Evolutionary conservation across 2,329 filamentous ascomycete genomes (phyloP).

Genomic region (Canariomyces notabilis): DNA sequence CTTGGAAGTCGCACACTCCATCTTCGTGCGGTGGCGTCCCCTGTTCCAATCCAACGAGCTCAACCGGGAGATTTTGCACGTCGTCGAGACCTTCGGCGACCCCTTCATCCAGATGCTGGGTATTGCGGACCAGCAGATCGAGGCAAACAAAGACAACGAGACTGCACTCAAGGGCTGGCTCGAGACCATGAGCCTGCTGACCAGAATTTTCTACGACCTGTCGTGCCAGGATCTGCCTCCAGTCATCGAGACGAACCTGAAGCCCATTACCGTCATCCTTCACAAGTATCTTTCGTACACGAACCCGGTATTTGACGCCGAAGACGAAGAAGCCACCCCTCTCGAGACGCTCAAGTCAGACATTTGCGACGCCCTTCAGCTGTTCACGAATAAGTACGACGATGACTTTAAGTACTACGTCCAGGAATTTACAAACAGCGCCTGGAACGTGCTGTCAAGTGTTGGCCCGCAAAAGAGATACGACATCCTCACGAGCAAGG

Average conservation of each 20-base stretch:
- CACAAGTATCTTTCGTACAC: constrained; percentile 92
- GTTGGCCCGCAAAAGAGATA: constrained; percentile 87
- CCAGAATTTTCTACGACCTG: constrained; percentile 92
- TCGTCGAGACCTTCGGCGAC: constrained; percentile 75
- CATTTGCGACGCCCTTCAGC: constrained; percentile 83
- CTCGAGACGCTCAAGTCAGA: constrained; percentile 86
- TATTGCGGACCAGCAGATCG: constrained; percentile 66
- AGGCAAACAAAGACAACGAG: constrained; percentile 70
- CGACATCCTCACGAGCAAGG: constrained; percentile 89
- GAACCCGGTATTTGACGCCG: constrained; percentile 74
- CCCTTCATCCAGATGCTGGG: constrained; percentile 78
- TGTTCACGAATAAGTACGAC: constrained; percentile 93
- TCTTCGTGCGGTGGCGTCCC: constrained; percentile 93
- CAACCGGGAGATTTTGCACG: constrained; percentile 94
- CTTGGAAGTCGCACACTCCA: constrained; percentile 94
- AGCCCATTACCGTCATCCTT: constrained; percentile 69
- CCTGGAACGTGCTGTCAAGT: constrained; percentile 85
- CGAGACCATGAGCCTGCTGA: constrained; percentile 76
- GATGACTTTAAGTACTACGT: constrained; percentile 83
- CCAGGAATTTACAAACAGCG: constrained; percentile 78
- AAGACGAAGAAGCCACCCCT: constrained; percentile 86
- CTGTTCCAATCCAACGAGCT: constrained; percentile 89
- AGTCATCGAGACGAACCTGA: constrained; percentile 85
- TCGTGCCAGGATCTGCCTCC: constrained; percentile 96
- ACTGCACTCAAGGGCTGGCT: constrained; percentile 71